Evolutionary conservation across 1,139 yeast species (phyloP).

Genomic region (Pichia sp.): DNA sequence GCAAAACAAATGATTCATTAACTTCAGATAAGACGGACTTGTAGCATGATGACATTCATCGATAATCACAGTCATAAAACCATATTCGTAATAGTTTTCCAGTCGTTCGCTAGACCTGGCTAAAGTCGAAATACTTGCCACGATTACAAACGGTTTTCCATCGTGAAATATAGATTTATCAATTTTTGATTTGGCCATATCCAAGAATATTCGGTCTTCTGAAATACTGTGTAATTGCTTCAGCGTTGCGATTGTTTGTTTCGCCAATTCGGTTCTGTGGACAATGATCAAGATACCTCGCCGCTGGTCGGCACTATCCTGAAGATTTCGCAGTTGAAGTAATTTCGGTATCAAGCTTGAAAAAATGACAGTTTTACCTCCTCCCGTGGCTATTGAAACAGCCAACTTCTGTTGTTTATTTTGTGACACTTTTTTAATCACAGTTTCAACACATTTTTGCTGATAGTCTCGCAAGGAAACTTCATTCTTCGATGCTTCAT

Average conservation of each 20-base stretch:
- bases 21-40: constrained; percentile 54
- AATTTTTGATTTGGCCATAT: constrained; percentile 49
- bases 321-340: constrained; percentile 24
- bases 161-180: too few species aligned
- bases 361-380: constrained; percentile 88
- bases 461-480: constrained; percentile 48
- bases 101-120: constrained; percentile 34
- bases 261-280: constrained; percentile 72
- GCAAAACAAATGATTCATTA: constrained; percentile 55
- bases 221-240: constrained; percentile 26
- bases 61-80: constrained; percentile 64
- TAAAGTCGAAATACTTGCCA: constrained; percentile 73
- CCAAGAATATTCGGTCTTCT: constrained; percentile 30
- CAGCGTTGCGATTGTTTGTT: constrained; percentile 57
- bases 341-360: constrained; percentile 52
- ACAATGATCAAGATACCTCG: constrained; percentile 54
- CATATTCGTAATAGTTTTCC: constrained; percentile 42
- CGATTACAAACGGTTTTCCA: constrained; percentile 36
- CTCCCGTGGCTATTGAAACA: constrained; percentile 88
- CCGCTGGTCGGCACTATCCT: constrained; percentile 31
- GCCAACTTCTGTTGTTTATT: constrained; percentile 55
- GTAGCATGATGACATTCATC: constrained; percentile 96
- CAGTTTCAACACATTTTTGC: constrained; percentile 52
- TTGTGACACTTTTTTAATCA: constrained; percentile 39
- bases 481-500: too few species aligned